These are phyloP conservation scores for Novymonas esmeraldas DNA, from an alignment of 208 protist genomes.

Conservation along the genomic window DNA sequence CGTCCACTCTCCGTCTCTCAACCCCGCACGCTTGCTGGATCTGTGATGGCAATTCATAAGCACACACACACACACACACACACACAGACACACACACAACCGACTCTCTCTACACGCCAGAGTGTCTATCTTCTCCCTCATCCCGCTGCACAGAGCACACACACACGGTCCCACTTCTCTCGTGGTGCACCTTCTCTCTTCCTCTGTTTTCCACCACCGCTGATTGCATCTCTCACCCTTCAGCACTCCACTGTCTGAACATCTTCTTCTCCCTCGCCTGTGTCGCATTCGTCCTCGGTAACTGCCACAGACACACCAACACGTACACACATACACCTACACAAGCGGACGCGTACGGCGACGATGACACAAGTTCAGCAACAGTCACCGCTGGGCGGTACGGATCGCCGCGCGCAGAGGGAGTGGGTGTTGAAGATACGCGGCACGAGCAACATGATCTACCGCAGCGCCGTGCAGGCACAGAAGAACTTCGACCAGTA, in stretches of 20 bases:
- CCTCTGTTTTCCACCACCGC: not conserved
- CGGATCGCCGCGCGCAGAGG: constrained; percentile 7
- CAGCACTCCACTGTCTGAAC: too few relatives aligned
- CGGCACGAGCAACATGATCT: not conserved
- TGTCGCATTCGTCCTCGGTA: not conserved
- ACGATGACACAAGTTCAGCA: not conserved
- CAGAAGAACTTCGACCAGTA: constrained; percentile 22
- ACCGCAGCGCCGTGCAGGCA: constrained; percentile 14
- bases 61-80: too few relatives aligned
- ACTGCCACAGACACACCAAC: not conserved
- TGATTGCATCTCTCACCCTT: too few relatives aligned
- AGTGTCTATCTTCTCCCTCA: too few relatives aligned
- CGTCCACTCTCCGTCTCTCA: too few relatives aligned
- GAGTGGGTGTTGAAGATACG: constrained; percentile 15
- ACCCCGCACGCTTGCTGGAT: too few relatives aligned
- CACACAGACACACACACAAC: too few relatives aligned
- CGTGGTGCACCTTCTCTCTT: not conserved
- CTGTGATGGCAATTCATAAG: too few relatives aligned
- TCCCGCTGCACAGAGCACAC: too few relatives aligned
- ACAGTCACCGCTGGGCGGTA: not conserved
- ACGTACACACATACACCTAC: not conserved
- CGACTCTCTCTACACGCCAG: too few relatives aligned
- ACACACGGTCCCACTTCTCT: not conserved
- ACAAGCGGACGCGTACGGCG: not conserved
- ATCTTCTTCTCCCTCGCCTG: too few relatives aligned